phyloP scores from a whole-genome alignment of 2,329 filamentous ascomycete genomes.

The Apiospora pterosperma region DNA sequence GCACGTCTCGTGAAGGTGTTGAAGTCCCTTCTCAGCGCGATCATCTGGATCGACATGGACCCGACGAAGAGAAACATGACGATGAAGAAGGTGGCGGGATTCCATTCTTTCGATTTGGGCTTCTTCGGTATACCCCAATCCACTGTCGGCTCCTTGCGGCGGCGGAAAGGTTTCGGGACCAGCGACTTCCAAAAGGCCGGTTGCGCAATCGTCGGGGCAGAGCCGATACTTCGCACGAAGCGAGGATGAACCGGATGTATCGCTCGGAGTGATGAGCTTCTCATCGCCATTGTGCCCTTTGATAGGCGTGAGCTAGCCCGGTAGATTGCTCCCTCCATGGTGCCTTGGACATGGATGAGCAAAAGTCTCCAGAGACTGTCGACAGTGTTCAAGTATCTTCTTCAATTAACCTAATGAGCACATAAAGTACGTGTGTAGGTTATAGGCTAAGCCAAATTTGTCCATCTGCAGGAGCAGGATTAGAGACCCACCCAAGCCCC shows the following conservation, averaged over 20 bases:
- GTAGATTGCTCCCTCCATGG: conserved; percentile 16
- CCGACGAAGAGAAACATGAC: conserved; percentile 83
- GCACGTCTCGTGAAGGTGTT: conserved; percentile 70
- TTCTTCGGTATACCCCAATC: conserved; percentile 30
- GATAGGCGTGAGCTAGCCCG: not conserved
- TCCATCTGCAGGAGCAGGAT: not conserved
- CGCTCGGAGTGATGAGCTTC: conserved; percentile 2
- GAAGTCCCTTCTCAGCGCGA: conserved; percentile 74
- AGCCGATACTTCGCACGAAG: conserved; percentile 25
- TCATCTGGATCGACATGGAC: conserved; percentile 92
- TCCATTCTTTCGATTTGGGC: conserved; percentile 62
- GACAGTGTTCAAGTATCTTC: too few species aligned
- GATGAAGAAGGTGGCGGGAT: conserved; percentile 80
- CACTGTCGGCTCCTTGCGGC: conserved; percentile 32
- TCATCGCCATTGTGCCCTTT: not conserved
- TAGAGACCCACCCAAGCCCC: too few species aligned
- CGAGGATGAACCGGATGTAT: conserved; percentile 7
- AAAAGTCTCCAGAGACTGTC: not conserved
- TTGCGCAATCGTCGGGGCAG: conserved; percentile 50
- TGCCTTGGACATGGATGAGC: not conserved
- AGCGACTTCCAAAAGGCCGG: conserved; percentile 66
- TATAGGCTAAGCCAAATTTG: not conserved
- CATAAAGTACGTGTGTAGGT: not conserved
- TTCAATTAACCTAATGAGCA: not conserved
- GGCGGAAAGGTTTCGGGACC: conserved; percentile 65